Evolutionary conservation across 208 protist species (phyloP).

Genomic region (Herpetomonas samuelpessoai): DNA sequence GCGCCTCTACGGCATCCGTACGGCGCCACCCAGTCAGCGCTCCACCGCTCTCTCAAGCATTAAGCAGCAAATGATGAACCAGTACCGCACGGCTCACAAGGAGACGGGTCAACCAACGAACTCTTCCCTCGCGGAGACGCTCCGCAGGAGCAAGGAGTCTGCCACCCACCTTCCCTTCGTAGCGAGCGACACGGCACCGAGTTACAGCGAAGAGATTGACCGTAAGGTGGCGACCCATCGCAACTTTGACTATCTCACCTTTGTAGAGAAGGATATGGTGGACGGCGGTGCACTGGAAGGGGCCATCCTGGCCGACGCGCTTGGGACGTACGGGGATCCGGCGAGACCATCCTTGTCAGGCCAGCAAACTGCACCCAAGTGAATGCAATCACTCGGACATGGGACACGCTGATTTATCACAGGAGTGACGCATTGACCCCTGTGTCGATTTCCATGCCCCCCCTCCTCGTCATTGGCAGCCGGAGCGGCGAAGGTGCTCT

Average conservation of each 20-base stretch:
- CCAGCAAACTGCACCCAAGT: too few relatives aligned
- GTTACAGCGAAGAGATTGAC: conserved; percentile 55
- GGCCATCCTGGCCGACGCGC: conserved; percentile 82
- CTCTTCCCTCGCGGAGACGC: not conserved
- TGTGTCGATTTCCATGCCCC: too few relatives aligned
- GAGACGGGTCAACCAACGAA: conserved; percentile 10
- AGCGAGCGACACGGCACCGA: conserved; percentile 1
- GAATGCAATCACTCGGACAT: too few relatives aligned
- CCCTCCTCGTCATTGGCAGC: too few relatives aligned
- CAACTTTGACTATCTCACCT: conserved; percentile 79
- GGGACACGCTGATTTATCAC: too few relatives aligned
- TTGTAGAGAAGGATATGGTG: conserved; percentile 49
- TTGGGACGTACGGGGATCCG: conserved; percentile 56
- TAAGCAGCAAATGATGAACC: conserved; percentile 41
- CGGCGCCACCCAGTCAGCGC: not conserved
- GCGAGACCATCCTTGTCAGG: too few relatives aligned
- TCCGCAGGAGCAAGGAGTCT: conserved; percentile 1
- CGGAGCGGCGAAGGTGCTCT: too few relatives aligned
- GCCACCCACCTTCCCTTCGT: not conserved
- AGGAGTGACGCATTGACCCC: too few relatives aligned
- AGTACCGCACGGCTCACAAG: conserved; percentile 37
- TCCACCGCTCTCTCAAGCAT: conserved; percentile 2
- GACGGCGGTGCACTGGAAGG: conserved; percentile 56
- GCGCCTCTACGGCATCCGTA: conserved; percentile 24
- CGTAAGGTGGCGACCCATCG: conserved; percentile 36